These are phyloP conservation scores for Mikania micrantha DNA, from an alignment of 129 eudicot genomes.

Conservation along the genomic window DNA sequence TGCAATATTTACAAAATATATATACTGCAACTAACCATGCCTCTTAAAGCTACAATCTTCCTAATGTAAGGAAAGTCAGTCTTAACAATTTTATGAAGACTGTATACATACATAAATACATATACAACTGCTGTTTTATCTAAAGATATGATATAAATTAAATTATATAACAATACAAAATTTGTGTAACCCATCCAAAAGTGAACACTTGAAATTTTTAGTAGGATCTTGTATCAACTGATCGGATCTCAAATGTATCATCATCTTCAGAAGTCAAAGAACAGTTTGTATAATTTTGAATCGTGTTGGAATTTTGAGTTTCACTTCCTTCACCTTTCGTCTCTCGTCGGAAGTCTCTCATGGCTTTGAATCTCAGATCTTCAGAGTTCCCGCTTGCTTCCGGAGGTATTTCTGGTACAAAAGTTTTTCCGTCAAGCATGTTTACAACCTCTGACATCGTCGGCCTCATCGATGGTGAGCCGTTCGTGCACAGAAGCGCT, in stretches of 20 bases:
- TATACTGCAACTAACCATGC: no score
- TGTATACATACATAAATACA: no score
- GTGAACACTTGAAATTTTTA: constrained; percentile 15
- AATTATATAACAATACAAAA: no score
- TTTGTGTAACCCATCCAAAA: no score
- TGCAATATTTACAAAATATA: no score
- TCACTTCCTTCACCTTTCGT: constrained; percentile 24
- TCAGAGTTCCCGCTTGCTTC: constrained; percentile 35
- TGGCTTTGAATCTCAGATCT: constrained; percentile 66
- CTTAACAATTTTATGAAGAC: no score
- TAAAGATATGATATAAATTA: no score
- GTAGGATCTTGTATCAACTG: constrained; percentile 12
- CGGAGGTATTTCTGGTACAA: constrained; percentile 47
- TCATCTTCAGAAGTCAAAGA: constrained; percentile 30
- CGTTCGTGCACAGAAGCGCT: constrained; percentile 63
- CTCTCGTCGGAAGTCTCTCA: constrained; percentile 57
- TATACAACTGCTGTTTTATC: no score
- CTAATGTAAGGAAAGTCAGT: no score
- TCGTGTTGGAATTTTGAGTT: constrained; percentile 23
- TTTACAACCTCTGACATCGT: constrained; percentile 66
- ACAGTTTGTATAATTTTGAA: constrained; percentile 14
- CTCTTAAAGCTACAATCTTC: no score
- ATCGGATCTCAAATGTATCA: constrained; percentile 31
- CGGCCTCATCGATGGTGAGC: constrained; percentile 63
- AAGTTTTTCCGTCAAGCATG: constrained; percentile 63